These are phyloP conservation scores for Ophiocordyceps camponoti-saundersi DNA, from an alignment of 2,329 filamentous ascomycete species.

Conservation along the genomic window DNA sequence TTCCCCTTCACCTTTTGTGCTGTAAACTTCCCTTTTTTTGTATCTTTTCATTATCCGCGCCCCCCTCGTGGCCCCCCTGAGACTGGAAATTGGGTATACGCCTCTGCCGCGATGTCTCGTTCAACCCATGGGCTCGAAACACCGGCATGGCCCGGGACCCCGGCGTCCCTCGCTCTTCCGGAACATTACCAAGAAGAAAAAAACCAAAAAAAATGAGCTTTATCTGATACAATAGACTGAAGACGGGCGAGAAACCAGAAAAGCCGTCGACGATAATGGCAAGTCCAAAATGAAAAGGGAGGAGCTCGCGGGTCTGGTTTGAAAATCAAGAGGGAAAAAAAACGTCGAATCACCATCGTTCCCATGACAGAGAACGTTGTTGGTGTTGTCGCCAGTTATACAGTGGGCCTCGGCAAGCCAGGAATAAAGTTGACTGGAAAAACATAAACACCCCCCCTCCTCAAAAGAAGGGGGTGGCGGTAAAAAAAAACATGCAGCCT, in stretches of 20 bases:
- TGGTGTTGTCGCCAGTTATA: slow-evolving; percentile 3
- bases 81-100: background rate
- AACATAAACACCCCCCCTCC: background rate
- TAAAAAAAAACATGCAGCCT: slow-evolving; percentile 5
- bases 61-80: too few relatives aligned
- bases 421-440: background rate
- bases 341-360: background rate
- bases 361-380: background rate
- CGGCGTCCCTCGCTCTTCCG: background rate
- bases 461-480: background rate
- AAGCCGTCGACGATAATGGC: background rate
- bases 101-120: background rate
- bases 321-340: background rate
- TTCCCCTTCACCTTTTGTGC: too few relatives aligned
- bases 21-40: background rate
- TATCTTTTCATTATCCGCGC: background rate
- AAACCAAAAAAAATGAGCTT: background rate
- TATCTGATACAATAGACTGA: background rate
- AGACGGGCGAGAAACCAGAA: background rate
- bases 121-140: background rate
- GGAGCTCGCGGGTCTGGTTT: too few relatives aligned
- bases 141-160: too few relatives aligned
- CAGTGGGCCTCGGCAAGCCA: slow-evolving; percentile 1
- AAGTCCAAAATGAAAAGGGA: background rate
- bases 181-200: background rate